These are phyloP conservation scores for Castanopsis chinensis DNA, from an alignment of 306 rosid species.

Conservation along the genomic window DNA sequence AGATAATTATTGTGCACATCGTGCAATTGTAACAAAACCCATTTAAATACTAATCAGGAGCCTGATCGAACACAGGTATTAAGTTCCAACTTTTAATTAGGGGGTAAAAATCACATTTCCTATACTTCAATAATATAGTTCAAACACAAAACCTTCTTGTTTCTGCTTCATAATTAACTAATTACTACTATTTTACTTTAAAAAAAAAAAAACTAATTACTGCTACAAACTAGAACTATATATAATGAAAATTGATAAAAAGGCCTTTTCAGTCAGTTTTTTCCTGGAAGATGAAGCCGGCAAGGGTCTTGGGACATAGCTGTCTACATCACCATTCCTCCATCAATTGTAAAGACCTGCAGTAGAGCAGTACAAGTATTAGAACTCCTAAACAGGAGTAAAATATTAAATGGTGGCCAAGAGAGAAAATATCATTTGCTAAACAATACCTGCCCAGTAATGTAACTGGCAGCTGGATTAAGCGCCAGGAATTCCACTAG, in stretches of 20 bases:
- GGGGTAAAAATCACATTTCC: too few species aligned
- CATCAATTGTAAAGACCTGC: constrained; percentile 89
- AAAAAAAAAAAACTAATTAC: neutral
- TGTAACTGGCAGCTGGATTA: constrained; percentile 84
- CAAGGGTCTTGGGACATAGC: neutral
- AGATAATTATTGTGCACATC: too few species aligned
- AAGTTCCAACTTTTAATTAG: too few species aligned
- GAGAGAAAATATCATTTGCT: neutral
- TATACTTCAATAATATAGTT: too few species aligned
- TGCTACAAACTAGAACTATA: neutral
- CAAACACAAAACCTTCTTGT: neutral
- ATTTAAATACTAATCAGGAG: too few species aligned
- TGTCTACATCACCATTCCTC: constrained; percentile 91
- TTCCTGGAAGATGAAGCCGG: neutral
- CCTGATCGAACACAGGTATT: too few species aligned
- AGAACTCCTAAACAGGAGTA: neutral
- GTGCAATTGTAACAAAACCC: too few species aligned
- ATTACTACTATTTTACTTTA: too few species aligned
- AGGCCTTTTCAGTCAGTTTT: neutral
- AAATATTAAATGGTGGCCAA: neutral
- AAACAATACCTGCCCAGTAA: constrained; percentile 83
- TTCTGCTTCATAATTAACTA: neutral
- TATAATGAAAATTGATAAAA: neutral
- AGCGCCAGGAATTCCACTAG: constrained; percentile 95
- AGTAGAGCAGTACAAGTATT: neutral